Evolutionary conservation across 2,329 filamentous ascomycete species (phyloP).

Genomic region (Aspergillus neoniger): DNA sequence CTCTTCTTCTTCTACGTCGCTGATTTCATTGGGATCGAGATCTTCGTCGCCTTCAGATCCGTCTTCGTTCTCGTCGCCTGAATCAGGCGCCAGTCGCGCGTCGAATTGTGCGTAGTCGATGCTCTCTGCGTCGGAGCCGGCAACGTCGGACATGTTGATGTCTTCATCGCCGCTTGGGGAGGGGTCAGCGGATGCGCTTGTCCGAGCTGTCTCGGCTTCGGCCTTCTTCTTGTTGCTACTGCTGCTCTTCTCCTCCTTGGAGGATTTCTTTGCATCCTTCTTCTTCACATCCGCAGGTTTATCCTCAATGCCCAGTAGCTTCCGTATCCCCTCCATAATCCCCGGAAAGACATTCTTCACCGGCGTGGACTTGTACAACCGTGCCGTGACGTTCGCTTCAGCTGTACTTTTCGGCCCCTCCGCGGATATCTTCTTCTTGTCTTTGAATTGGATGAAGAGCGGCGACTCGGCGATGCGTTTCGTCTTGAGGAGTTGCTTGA

Average conservation of each 20-base stretch:
- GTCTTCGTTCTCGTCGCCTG: slow-evolving; percentile 27
- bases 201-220: not conserved
- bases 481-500: slow-evolving; percentile 58
- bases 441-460: slow-evolving; percentile 46
- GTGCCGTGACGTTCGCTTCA: slow-evolving; percentile 59
- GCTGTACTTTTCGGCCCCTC: slow-evolving; percentile 47
- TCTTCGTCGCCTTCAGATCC: slow-evolving; percentile 18
- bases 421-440: slow-evolving; percentile 39
- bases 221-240: no score
- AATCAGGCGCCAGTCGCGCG: slow-evolving; percentile 35
- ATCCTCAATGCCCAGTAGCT: slow-evolving; percentile 40
- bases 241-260: not conserved
- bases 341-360: slow-evolving; percentile 57
- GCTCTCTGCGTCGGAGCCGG: slow-evolving; percentile 25
- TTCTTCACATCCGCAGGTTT: slow-evolving; percentile 17
- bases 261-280: slow-evolving; percentile 3
- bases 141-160: slow-evolving; percentile 24
- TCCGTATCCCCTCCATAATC: slow-evolving; percentile 45
- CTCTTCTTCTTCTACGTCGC: slow-evolving; percentile 3
- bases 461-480: slow-evolving; percentile 58
- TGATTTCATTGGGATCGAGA: slow-evolving; percentile 1
- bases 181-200: not conserved
- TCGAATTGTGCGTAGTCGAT: slow-evolving; percentile 37
- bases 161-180: slow-evolving; percentile 15
- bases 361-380: slow-evolving; percentile 61